phyloP scores from a whole-genome alignment of 768 basidiomycete genomes.

The Pleurotus giganteus region DNA sequence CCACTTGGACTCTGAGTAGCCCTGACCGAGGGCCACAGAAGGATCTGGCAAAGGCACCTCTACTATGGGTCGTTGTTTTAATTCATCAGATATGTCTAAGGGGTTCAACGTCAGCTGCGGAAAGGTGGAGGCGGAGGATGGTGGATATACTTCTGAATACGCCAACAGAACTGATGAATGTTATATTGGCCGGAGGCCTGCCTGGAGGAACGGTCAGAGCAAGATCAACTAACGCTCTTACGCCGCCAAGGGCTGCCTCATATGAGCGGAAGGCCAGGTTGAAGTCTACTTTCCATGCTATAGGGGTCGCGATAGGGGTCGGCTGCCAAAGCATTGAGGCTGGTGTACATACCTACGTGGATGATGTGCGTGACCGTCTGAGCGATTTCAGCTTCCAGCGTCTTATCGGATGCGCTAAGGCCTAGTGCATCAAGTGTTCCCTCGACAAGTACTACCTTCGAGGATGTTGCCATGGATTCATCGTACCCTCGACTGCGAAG shows the following conservation, averaged over 20 bases:
- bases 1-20: slow-evolving; percentile 6
- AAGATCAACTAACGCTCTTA: slow-evolving; percentile 29
- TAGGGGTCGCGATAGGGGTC: background rate
- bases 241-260: slow-evolving; percentile 32
- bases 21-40: slow-evolving; percentile 4
- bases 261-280: slow-evolving; percentile 35
- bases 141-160: slow-evolving; percentile 4
- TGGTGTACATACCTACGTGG: slow-evolving; percentile 20
- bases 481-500: slow-evolving; percentile 20
- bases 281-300: slow-evolving; percentile 41
- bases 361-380: slow-evolving; percentile 26
- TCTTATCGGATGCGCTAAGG: slow-evolving; percentile 15
- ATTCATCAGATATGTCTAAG: background rate
- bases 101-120: background rate
- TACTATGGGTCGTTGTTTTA: background rate
- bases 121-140: background rate
- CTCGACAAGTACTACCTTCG: slow-evolving; percentile 17
- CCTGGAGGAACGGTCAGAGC: slow-evolving; percentile 18
- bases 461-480: slow-evolving; percentile 8
- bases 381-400: slow-evolving; percentile 21
- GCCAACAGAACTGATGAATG: slow-evolving; percentile 32
- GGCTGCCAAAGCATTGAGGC: background rate
- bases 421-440: slow-evolving; percentile 14
- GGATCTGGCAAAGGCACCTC: slow-evolving; percentile 7
- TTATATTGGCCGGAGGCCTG: slow-evolving; percentile 18